Percentiles rank a stretch among this genome's conserved stretches.
phyloP scores from a whole-genome alignment of 371 early-diverging fungal species.

The Mucor lusitanicus region DNA sequence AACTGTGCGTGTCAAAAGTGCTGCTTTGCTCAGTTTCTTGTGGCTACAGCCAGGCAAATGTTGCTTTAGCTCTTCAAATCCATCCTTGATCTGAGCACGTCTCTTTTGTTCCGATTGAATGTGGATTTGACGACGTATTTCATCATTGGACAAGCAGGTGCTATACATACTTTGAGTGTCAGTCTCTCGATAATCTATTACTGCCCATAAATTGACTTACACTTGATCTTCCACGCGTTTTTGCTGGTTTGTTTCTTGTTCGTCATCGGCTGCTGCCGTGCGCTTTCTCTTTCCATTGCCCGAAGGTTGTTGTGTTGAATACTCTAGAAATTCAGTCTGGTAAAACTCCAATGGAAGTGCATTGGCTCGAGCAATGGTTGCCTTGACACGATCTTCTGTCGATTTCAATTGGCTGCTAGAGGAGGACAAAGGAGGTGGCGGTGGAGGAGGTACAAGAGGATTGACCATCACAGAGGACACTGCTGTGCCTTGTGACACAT shows the following conservation, averaged over 20 bases:
- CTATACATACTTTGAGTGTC: not conserved
- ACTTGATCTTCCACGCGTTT: slow-evolving; percentile 6
- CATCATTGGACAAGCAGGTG: slow-evolving; percentile 13
- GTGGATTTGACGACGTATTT: slow-evolving; percentile 33
- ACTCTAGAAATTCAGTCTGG: slow-evolving; percentile 46
- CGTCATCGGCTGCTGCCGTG: slow-evolving; percentile 15
- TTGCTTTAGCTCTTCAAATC: slow-evolving; percentile 29
- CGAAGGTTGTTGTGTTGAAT: slow-evolving; percentile 32
- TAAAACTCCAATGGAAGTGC: slow-evolving; percentile 44
- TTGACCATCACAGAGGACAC: slow-evolving; percentile 5
- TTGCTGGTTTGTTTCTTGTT: slow-evolving; percentile 5
- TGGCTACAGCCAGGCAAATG: slow-evolving; percentile 31
- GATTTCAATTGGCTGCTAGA: not conserved
- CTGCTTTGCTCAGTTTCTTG: slow-evolving; percentile 46
- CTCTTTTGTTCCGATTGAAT: slow-evolving; percentile 40
- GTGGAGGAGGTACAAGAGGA: slow-evolving; percentile 13
- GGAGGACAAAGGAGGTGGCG: not conserved
- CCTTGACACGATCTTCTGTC: slow-evolving; percentile 25
- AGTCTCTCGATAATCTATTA: not conserved
- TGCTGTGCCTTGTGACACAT: not conserved
- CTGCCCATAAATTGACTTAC: not conserved
- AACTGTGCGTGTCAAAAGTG: slow-evolving; percentile 33
- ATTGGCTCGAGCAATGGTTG: slow-evolving; percentile 46
- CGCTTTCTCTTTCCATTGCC: slow-evolving; percentile 29
- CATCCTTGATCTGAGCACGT: slow-evolving; percentile 35